These are phyloP conservation scores for Nymphaea colorata DNA, from an alignment of 164 flowering plant species.

Conservation along the genomic window DNA sequence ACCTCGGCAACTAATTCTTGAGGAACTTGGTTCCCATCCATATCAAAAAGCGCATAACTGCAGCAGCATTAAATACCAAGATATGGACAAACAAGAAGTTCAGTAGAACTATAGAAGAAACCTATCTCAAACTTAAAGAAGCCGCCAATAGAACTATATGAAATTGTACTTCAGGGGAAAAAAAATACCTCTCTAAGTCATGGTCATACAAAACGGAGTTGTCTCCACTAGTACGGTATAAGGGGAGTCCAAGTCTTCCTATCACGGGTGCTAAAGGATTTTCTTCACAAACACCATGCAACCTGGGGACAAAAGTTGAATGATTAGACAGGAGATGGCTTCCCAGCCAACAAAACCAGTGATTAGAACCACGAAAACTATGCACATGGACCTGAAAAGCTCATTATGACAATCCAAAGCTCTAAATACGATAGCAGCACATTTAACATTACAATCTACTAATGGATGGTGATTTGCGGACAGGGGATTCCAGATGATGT, in stretches of 20 bases:
- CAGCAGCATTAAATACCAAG: conserved; percentile 4
- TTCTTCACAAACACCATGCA: conserved; percentile 93
- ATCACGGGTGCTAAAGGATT: conserved; percentile 93
- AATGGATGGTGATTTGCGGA: too few species aligned
- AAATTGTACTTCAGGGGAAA: not conserved
- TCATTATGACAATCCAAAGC: too few species aligned
- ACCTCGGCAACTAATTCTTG: conserved; percentile 63
- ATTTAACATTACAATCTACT: too few species aligned
- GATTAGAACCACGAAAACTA: too few species aligned
- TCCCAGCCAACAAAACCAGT: too few species aligned
- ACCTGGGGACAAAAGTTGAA: conserved; percentile 33
- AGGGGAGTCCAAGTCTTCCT: conserved; percentile 71
- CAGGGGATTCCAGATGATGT: too few species aligned
- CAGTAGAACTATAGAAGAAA: not conserved
- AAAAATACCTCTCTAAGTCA: conserved; percentile 73
- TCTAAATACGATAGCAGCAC: too few species aligned
- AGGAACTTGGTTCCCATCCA: conserved; percentile 74
- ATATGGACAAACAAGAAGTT: not conserved
- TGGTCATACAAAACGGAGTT: conserved; percentile 96
- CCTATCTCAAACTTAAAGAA: too few species aligned
- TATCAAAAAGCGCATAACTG: conserved; percentile 89
- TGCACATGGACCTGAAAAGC: too few species aligned
- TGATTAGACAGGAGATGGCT: too few species aligned
- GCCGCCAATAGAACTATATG: not conserved
- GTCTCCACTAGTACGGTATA: conserved; percentile 95